phyloP scores from a whole-genome alignment of 73 alveolate species.

The Tetrahymena borealis region DNA sequence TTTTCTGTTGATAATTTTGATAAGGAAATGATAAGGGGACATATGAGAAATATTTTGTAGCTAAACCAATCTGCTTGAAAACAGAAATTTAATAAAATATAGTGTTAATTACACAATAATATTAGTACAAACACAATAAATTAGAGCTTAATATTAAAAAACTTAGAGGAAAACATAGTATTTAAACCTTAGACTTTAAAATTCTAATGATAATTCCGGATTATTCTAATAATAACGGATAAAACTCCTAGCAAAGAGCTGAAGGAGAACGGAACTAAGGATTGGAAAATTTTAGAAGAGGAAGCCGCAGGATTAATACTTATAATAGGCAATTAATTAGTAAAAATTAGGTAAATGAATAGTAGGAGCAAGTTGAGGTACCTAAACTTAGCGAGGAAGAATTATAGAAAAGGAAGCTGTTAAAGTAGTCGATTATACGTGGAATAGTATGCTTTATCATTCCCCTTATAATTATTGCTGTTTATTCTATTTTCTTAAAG shows the following conservation, averaged over 20 bases:
- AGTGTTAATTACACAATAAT: too few species aligned
- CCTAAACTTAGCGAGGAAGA: neutral
- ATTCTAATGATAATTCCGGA: neutral
- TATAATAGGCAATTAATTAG: neutral
- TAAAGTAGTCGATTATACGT: neutral
- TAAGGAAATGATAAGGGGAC: too few species aligned
- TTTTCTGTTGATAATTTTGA: too few species aligned
- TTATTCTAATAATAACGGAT: neutral
- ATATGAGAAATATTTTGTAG: too few species aligned
- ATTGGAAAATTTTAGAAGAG: neutral
- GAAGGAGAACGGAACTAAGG: neutral
- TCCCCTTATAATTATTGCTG: neutral
- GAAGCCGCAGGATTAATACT: neutral
- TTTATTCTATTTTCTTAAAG: neutral
- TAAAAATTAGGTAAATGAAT: neutral
- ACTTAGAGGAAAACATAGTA: too few species aligned
- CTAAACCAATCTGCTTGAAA: too few species aligned
- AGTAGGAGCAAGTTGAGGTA: neutral
- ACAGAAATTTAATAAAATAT: too few species aligned
- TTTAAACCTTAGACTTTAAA: neutral
- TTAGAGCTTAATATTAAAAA: too few species aligned
- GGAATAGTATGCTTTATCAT: neutral
- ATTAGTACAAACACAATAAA: too few species aligned
- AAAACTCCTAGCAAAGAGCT: neutral
- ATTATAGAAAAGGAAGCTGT: neutral